Evolutionary conservation across 2,329 filamentous ascomycete species (phyloP), one percentile per base, ranked within the genome.

Genomic region (Beauveria varroae): DNA sequence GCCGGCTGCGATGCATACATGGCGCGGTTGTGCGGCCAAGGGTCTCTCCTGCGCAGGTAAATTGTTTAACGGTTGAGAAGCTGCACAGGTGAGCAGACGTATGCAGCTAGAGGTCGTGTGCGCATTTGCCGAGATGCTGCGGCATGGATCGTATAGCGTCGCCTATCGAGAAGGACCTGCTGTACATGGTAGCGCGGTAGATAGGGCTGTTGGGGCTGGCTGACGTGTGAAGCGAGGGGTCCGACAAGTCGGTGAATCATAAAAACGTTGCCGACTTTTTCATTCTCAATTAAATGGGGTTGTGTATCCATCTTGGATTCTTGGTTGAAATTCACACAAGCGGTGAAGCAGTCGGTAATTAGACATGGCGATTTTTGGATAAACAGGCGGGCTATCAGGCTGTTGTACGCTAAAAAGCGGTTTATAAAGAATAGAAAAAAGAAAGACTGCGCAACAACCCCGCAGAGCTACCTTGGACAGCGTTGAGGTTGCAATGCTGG

Each of bases 41-140:
- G 6, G 22, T 28, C 18, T 28, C 14, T 50, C 14, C 9, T n/a
- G 26, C 3, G 47, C 47, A 22, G 5, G 5, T 16, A n/a, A 22
- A 44, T 24, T 20, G 2, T 5, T 53, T 16, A 20, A 26, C 40
- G 14, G 12, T 37, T 37, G 34, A 37, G 34, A 37, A 37, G 43
- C 41, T 28, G n/a, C 41, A 12, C 18, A 24, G 26, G 41, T 24
- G 26, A 24, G 26, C 30, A 14, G 26, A 30, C 16, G 22, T 46
- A 24, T 57, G 54, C 41, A 57, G 28, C 20, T 47, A 12, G 41
- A 24, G 14, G 43, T 34, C 41, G n/a, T 47, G 53, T 34, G 41
- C 9, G 53, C 54, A 47, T 24, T 47, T 57, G 54, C 54, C 54
- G 54, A 57, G 26, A 57, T 37, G 54, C 54, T 54, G 37, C 22